phyloP scores from a whole-genome alignment of 2,329 filamentous ascomycete genomes.

The Aureobasidium namibiae region DNA sequence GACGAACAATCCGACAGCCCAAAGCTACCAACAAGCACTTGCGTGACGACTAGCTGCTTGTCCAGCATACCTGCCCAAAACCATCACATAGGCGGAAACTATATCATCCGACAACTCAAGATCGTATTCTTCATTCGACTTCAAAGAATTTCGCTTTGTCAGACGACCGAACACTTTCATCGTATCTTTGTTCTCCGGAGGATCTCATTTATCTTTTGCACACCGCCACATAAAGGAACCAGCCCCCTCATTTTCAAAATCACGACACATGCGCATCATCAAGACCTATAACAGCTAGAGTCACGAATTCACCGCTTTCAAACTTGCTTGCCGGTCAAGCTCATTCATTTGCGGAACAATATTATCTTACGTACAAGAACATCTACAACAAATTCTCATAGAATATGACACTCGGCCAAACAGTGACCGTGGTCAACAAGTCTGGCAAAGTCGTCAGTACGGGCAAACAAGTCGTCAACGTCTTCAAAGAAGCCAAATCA shows the following conservation, averaged over 20 bases:
- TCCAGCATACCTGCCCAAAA: background rate
- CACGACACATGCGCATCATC: background rate
- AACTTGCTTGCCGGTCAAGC: slow-evolving; percentile 9
- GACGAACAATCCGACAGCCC: background rate
- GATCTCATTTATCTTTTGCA: slow-evolving; percentile 8
- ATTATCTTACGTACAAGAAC: background rate
- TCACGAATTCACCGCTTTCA: background rate
- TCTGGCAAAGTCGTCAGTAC: slow-evolving; percentile 87
- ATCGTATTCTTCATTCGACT: background rate
- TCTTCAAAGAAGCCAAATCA: slow-evolving; percentile 86
- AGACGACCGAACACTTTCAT: background rate
- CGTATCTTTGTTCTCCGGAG: slow-evolving; percentile 6
- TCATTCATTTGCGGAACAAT: background rate
- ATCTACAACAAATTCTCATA: background rate
- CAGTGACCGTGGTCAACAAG: slow-evolving; percentile 82
- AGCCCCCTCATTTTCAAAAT: slow-evolving; percentile 6
- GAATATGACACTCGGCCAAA: slow-evolving; percentile 48
- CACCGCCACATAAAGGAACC: slow-evolving; percentile 13
- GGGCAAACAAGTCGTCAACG: slow-evolving; percentile 78
- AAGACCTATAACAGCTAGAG: background rate
- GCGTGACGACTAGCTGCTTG: background rate
- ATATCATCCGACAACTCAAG: background rate
- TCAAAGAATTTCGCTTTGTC: slow-evolving; percentile 2
- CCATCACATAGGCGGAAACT: background rate
- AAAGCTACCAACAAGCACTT: slow-evolving; percentile 4